These are phyloP conservation scores for Bacidia rubella DNA, from an alignment of 495 filamentous ascomycete genomes.

Conservation along the genomic window DNA sequence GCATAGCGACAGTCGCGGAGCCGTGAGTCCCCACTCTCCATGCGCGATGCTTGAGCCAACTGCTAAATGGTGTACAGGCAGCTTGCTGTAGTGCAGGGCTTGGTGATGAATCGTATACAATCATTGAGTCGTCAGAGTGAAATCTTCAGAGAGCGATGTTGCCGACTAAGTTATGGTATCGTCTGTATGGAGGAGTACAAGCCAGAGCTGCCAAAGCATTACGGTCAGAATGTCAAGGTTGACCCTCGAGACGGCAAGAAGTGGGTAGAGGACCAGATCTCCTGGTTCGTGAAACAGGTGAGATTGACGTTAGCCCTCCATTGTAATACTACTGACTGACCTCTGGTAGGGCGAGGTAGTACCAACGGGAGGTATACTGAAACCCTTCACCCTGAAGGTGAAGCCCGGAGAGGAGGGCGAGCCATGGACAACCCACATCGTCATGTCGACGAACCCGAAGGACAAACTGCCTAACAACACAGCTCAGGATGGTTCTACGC, in stretches of 20 bases:
- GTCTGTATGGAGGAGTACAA: slow-evolving; percentile 35
- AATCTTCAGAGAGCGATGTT: slow-evolving; percentile 35
- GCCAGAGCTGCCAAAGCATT: slow-evolving; percentile 24
- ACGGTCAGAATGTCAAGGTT: slow-evolving; percentile 26
- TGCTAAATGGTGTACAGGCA: slow-evolving; percentile 22
- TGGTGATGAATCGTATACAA: slow-evolving; percentile 41
- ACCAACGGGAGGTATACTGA: slow-evolving; percentile 26
- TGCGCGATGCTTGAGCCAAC: background rate
- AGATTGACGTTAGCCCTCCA: background rate
- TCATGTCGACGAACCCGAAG: slow-evolving; percentile 33
- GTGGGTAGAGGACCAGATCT: slow-evolving; percentile 38
- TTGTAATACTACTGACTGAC: background rate
- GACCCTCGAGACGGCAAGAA: slow-evolving; percentile 34
- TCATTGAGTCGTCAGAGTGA: slow-evolving; percentile 28
- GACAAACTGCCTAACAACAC: slow-evolving; percentile 30
- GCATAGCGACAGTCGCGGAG: slow-evolving; percentile 36
- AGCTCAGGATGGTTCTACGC: slow-evolving; percentile 22
- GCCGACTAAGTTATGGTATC: slow-evolving; percentile 44
- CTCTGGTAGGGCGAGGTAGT: slow-evolving; percentile 22
- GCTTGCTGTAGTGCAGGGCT: slow-evolving; percentile 42
- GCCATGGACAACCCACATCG: slow-evolving; percentile 33
- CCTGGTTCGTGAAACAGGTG: slow-evolving; percentile 43
- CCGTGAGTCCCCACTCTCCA: slow-evolving; percentile 24
- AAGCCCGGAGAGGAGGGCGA: slow-evolving; percentile 24
- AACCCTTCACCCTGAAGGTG: slow-evolving; percentile 34